A percentile compares a stretch with the other conserved stretches of the same genome.
Conservation (phyloP, 345 rosid species). For the Xanthoceras sorbifolium region DNA sequence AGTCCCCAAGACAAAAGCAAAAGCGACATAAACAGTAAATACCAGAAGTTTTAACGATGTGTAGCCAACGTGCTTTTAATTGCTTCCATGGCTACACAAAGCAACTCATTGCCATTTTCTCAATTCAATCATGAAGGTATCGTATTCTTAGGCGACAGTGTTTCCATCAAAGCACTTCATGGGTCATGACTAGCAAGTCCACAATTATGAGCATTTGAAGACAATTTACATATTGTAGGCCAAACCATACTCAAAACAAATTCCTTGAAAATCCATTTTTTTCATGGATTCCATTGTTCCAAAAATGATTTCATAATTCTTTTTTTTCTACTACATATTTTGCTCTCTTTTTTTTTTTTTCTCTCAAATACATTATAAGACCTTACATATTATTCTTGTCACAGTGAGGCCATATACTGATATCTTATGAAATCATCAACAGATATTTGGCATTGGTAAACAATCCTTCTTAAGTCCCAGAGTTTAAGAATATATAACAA, state of each 20-base stretch:
- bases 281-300: no score
- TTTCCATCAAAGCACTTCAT: background rate
- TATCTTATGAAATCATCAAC: background rate
- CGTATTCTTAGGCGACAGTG: background rate
- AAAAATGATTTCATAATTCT: no score
- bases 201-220: background rate
- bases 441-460: background rate
- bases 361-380: background rate
- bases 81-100: conserved; percentile 1
- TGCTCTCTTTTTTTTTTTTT: background rate
- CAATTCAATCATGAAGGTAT: background rate
- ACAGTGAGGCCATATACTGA: background rate
- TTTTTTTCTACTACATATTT: background rate
- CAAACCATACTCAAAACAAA: background rate
- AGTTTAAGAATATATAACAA: background rate
- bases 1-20: background rate
- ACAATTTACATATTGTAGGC: background rate
- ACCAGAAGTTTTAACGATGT: background rate
- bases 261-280: background rate
- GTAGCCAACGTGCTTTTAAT: background rate
- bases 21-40: background rate
- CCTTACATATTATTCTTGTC: background rate
- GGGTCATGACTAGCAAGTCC: background rate
- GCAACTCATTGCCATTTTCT: background rate
- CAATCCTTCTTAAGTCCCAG: background rate